Evolutionary conservation across 2,329 filamentous ascomycete species (phyloP).

Genomic region (Pseudogymnoascus sp.): DNA sequence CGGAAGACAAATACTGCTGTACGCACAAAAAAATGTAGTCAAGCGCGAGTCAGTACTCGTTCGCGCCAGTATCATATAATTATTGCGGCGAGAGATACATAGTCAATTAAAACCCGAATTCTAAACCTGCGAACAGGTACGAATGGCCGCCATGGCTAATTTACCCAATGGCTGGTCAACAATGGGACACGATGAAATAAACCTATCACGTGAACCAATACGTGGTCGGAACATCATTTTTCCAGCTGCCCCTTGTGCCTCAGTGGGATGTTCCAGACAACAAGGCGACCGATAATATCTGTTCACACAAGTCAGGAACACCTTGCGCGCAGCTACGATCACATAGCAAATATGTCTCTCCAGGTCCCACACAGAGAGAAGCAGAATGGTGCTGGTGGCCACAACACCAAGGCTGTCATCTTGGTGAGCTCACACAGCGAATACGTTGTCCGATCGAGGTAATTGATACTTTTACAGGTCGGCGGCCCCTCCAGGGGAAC

Average conservation of each 20-base stretch:
- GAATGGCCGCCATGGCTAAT: neutral
- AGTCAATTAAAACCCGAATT: neutral
- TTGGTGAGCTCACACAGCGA: conserved; percentile 50
- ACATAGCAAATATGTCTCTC: conserved; percentile 34
- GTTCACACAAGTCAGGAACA: neutral
- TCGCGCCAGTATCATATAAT: neutral
- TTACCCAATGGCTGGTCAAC: neutral
- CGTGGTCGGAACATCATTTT: neutral
- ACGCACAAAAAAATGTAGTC: neutral
- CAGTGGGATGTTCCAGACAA: conserved; percentile 6
- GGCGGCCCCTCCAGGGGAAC: conserved; percentile 93
- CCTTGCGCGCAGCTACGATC: conserved; percentile 3
- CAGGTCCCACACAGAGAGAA: conserved; percentile 36
- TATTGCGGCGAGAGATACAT: neutral
- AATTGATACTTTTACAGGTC: conserved; percentile 48
- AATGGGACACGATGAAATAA: neutral
- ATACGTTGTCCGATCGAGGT: neutral
- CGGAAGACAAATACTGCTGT: neutral
- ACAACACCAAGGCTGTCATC: conserved; percentile 80
- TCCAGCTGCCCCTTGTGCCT: conserved; percentile 7
- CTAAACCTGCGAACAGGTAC: neutral
- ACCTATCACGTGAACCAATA: neutral
- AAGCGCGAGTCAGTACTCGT: neutral
- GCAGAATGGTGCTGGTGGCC: conserved; percentile 34
- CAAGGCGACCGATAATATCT: conserved; percentile 7